Conservation (phyloP, 768 basidiomycete species). For the Macrocybe gigantea region DNA sequence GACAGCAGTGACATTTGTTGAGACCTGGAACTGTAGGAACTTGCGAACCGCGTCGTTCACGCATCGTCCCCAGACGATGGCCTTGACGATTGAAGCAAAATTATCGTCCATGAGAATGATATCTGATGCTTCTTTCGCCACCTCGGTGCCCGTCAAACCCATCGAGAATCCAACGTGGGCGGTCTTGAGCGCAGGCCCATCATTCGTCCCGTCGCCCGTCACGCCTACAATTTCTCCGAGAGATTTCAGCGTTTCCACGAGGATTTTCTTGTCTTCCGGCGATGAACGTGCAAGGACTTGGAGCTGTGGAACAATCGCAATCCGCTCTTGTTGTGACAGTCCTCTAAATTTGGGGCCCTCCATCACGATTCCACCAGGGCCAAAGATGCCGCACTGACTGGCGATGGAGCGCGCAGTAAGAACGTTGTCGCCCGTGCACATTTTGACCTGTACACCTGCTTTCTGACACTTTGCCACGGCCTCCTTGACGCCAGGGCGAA, state of each 20-base stretch:
- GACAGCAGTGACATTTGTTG: conserved; percentile 90
- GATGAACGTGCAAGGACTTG: conserved; percentile 57
- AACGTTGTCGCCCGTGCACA: conserved; percentile 46
- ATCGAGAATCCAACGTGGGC: conserved; percentile 54
- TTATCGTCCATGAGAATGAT: conserved; percentile 51
- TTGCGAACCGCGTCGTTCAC: conserved; percentile 95
- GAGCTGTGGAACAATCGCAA: conserved; percentile 42
- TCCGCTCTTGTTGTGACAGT: conserved; percentile 46
- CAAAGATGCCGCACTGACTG: conserved; percentile 39
- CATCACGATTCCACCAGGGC: conserved; percentile 20
- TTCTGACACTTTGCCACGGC: conserved; percentile 45
- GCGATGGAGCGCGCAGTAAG: conserved; percentile 51
- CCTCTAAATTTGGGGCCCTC: conserved; percentile 44
- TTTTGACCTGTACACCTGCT: conserved; percentile 47
- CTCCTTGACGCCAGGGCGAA: conserved; percentile 45
- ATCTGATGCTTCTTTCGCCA: conserved; percentile 49
- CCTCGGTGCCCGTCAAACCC: conserved; percentile 51
- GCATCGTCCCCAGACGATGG: conserved; percentile 74
- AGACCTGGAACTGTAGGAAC: conserved; percentile 91
- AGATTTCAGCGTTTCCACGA: conserved; percentile 24
- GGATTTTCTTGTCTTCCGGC: conserved; percentile 39
- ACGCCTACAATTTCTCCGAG: conserved; percentile 47
- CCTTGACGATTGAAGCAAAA: no score
- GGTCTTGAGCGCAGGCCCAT: conserved; percentile 50
- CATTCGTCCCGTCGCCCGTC: conserved; percentile 57